Evolutionary conservation across 768 basidiomycete species (phyloP).

Genomic region (Leccinum variicolor): DNA sequence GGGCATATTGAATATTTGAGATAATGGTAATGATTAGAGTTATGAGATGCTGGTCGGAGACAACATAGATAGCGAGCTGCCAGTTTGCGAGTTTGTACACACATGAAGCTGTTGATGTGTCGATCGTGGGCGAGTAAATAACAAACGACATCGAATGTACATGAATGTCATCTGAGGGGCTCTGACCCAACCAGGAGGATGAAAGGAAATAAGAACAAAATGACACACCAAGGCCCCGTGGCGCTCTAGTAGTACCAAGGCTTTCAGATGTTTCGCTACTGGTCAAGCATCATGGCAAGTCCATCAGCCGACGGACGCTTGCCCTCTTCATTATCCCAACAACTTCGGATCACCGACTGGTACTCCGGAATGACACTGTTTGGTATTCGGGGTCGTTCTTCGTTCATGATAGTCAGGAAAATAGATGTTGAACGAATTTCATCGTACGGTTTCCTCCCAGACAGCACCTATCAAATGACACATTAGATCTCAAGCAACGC

Average conservation of each 20-base stretch:
- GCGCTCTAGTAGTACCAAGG: not conserved
- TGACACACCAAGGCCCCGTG: not conserved
- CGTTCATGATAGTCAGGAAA: not conserved
- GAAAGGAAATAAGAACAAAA: not conserved
- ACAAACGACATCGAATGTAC: not conserved
- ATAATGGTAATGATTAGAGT: not conserved
- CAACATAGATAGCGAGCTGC: no score
- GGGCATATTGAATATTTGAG: no score
- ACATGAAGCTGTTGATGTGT: not conserved
- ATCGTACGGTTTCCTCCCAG: conserved; percentile 19
- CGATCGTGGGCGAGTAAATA: not conserved
- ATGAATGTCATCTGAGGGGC: not conserved
- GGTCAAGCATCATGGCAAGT: conserved; percentile 7
- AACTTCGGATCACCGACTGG: conserved; percentile 9
- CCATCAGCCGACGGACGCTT: conserved; percentile 17
- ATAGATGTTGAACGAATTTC: not conserved
- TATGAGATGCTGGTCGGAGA: no score
- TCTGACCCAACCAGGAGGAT: not conserved
- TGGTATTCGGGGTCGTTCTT: conserved; percentile 15
- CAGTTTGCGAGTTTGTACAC: not conserved
- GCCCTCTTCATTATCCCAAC: conserved; percentile 16
- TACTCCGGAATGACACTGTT: conserved; percentile 1
- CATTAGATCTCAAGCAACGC: conserved; percentile 4
- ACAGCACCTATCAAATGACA: conserved; percentile 13
- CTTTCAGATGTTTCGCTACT: not conserved